Percentiles rank a stretch among this genome's conserved stretches.
Conservation (phyloP, 495 filamentous ascomycete species). For the Penicillium cinerascens region DNA sequence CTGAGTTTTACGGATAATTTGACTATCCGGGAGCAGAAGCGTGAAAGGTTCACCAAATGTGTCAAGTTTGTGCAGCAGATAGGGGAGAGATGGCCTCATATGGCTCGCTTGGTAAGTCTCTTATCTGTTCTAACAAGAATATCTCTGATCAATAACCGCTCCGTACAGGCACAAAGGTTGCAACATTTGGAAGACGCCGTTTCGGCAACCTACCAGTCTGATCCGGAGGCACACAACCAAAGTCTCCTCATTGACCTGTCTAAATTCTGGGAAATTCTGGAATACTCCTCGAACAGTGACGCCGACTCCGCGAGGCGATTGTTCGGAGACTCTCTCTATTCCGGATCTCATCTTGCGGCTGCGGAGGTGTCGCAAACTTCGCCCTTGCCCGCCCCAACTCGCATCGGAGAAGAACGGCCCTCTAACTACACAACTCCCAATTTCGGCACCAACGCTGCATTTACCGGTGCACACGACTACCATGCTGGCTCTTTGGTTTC, state of each 20-base stretch:
- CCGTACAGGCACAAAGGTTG: conserved; percentile 37
- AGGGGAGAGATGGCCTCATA: conserved; percentile 44
- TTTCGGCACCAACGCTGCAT: conserved; percentile 15
- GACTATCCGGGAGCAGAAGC: conserved; percentile 38
- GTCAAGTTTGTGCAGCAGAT: conserved; percentile 43
- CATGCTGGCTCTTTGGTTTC: conserved; percentile 19
- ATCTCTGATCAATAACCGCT: neutral
- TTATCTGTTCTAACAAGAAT: neutral
- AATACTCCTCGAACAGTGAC: conserved; percentile 47
- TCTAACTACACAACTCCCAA: conserved; percentile 8
- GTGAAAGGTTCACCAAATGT: conserved; percentile 43
- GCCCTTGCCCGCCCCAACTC: conserved; percentile 42
- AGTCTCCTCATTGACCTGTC: conserved; percentile 47
- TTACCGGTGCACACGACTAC: conserved; percentile 20
- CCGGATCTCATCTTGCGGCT: conserved; percentile 16
- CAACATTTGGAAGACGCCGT: conserved; percentile 43
- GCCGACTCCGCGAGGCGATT: conserved; percentile 35
- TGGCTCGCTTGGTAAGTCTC: conserved; percentile 40
- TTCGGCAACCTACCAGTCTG: conserved; percentile 42
- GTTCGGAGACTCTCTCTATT: conserved; percentile 41
- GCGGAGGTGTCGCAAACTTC: conserved; percentile 45
- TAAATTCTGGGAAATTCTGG: conserved; percentile 49
- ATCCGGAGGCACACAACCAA: conserved; percentile 38
- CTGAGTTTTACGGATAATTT: conserved; percentile 43
- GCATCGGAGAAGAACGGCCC: conserved; percentile 26